phyloP scores from a whole-genome alignment of 495 filamentous ascomycete genomes.

The Cercophora samala region DNA sequence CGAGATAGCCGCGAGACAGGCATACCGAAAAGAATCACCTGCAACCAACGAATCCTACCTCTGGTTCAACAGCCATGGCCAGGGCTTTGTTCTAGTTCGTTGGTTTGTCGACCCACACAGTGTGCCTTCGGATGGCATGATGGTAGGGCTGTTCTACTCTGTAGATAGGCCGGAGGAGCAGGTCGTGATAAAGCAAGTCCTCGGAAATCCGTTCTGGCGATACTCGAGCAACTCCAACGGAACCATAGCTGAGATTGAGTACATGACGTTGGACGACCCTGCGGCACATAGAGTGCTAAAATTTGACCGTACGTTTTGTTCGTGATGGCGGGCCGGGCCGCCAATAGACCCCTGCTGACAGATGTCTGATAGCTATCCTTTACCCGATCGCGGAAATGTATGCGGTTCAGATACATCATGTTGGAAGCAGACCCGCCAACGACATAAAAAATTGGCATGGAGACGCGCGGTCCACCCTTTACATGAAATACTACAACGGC shows the following conservation, averaged over 20 bases:
- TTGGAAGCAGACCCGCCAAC: background rate
- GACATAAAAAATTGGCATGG: background rate
- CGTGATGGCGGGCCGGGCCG: background rate
- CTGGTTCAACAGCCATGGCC: background rate
- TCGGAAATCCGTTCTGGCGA: background rate
- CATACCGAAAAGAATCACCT: background rate
- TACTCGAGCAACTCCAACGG: background rate
- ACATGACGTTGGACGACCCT: background rate
- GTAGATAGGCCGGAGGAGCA: constrained; percentile 15
- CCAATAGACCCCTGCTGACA: background rate
- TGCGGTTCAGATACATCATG: constrained; percentile 11
- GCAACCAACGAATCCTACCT: background rate
- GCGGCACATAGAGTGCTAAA: background rate
- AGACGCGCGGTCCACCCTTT: constrained; percentile 13
- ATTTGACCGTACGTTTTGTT: background rate
- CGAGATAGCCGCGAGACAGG: background rate
- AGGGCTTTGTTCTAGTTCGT: background rate
- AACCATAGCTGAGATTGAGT: background rate
- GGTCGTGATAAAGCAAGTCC: constrained; percentile 16
- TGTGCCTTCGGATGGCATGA: background rate
- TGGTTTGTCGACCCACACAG: background rate
- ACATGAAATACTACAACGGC: constrained; percentile 26
- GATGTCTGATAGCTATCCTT: background rate
- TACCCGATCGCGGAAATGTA: constrained; percentile 12
- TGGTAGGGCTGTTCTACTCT: constrained; percentile 13